These are phyloP conservation scores for Talaromyces sp. DNA, from an alignment of 2,329 filamentous ascomycete species.

Conservation along the genomic window DNA sequence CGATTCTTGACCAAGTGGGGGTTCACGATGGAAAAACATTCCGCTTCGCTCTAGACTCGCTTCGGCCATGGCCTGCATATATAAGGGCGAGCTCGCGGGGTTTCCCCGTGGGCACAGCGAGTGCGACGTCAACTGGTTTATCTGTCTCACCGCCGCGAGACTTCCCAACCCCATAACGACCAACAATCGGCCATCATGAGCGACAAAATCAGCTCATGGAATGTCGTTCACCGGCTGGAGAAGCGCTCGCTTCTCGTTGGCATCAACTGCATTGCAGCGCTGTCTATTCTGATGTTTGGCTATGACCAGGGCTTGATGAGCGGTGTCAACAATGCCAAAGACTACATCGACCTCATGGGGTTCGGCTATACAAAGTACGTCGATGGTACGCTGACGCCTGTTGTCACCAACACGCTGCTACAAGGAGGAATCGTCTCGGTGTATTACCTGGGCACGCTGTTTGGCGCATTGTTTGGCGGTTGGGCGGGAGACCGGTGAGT, in stretches of 20 bases:
- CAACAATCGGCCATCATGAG: constrained; percentile 23
- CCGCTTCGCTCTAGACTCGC: not conserved
- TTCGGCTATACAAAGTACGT: constrained; percentile 56
- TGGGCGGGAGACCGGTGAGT: constrained; percentile 19
- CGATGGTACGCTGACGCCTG: constrained; percentile 41
- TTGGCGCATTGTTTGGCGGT: constrained; percentile 60
- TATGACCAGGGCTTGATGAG: constrained; percentile 54
- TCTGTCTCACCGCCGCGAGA: not conserved
- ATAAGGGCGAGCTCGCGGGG: not conserved
- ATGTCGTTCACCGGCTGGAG: constrained; percentile 51
- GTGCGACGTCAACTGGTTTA: not conserved
- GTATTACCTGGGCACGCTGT: constrained; percentile 57
- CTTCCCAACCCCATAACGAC: not conserved
- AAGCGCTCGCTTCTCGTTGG: constrained; percentile 54
- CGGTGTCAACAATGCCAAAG: constrained; percentile 60
- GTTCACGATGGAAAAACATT: not conserved
- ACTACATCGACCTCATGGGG: constrained; percentile 62
- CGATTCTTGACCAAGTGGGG: not conserved
- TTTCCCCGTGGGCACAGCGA: not conserved
- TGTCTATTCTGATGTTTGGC: constrained; percentile 66
- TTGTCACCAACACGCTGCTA: constrained; percentile 55
- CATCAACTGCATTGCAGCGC: constrained; percentile 58
- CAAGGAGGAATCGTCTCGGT: constrained; percentile 60
- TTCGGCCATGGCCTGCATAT: not conserved
- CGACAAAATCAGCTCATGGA: constrained; percentile 38